Conservation (phyloP, 352 stramenopile genomes). For the Phytophthora sp. region DNA sequence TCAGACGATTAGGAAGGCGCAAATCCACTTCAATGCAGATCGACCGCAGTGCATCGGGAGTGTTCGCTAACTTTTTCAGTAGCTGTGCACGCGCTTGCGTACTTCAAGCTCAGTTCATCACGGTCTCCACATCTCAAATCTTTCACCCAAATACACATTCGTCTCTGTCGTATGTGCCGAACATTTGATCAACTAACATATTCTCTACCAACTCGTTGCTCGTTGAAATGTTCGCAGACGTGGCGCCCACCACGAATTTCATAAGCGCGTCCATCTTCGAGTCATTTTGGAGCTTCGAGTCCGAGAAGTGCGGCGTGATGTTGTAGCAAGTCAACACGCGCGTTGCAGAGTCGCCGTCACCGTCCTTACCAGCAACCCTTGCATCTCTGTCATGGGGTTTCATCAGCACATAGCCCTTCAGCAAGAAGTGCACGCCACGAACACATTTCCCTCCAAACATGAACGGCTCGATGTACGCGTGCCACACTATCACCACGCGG, state of each 20-base stretch:
- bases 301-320: constrained; percentile 46
- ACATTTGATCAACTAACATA: constrained; percentile 36
- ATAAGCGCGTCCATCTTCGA: constrained; percentile 39
- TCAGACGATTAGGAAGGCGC: too few species aligned
- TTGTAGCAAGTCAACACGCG: constrained; percentile 58
- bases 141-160: too few species aligned
- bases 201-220: constrained; percentile 61
- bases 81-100: too few species aligned
- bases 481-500: constrained; percentile 70
- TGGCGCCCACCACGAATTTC: constrained; percentile 46
- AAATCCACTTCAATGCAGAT: too few species aligned
- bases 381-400: constrained; percentile 31
- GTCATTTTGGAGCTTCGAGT: constrained; percentile 31
- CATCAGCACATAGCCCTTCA: constrained; percentile 68
- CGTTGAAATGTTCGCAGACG: constrained; percentile 41
- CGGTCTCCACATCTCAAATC: too few species aligned
- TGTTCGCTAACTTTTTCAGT: too few species aligned
- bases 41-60: too few species aligned
- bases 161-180: too few species aligned
- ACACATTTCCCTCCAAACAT: constrained; percentile 50
- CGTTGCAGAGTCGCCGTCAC: too few species aligned
- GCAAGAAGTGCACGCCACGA: constrained; percentile 40
- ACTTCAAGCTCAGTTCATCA: too few species aligned
- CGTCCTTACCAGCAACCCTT: not conserved
- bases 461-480: constrained; percentile 54